Conservation (phyloP, 345 rosid genomes). For the Brassica juncea region DNA sequence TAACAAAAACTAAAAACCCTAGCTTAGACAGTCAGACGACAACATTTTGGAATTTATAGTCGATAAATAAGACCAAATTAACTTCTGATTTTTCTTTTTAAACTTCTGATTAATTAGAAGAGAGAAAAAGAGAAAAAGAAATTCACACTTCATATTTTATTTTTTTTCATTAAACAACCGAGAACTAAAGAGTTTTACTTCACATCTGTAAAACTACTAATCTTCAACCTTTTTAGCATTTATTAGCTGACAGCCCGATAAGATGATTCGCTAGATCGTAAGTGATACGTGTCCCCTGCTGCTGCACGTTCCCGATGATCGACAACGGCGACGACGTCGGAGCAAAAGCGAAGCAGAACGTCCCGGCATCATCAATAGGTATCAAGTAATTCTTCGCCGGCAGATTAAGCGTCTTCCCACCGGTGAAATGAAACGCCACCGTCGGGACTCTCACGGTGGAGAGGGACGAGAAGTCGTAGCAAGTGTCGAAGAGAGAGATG, state of each 20-base stretch:
- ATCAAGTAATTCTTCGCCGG: conserved; percentile 86
- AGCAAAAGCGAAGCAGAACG: conserved; percentile 93
- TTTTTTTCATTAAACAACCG: background rate
- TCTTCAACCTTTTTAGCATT: conserved; percentile 49
- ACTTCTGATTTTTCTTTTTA: background rate
- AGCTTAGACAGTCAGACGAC: background rate
- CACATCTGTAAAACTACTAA: conserved; percentile 30
- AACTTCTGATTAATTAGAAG: conserved; percentile 15
- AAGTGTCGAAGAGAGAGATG: conserved; percentile 86
- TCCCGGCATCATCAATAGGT: conserved; percentile 68
- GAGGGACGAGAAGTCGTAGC: conserved; percentile 73
- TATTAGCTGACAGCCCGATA: conserved; percentile 63
- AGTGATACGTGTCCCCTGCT: conserved; percentile 88
- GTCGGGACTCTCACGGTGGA: conserved; percentile 74
- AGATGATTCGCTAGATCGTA: conserved; percentile 66
- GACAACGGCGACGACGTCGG: conserved; percentile 82
- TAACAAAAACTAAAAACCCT: background rate
- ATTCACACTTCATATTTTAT: conserved; percentile 25
- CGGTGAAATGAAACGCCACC: conserved; percentile 66
- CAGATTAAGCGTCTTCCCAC: conserved; percentile 50
- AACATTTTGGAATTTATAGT: conserved; percentile 5
- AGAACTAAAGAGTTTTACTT: conserved; percentile 32
- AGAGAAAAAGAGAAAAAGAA: background rate
- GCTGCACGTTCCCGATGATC: conserved; percentile 95
- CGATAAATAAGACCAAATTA: conserved; percentile 10